Percentiles rank a stretch among this genome's conserved stretches.
Conservation (phyloP, 352 stramenopile species). For the Pythium brassicae region DNA sequence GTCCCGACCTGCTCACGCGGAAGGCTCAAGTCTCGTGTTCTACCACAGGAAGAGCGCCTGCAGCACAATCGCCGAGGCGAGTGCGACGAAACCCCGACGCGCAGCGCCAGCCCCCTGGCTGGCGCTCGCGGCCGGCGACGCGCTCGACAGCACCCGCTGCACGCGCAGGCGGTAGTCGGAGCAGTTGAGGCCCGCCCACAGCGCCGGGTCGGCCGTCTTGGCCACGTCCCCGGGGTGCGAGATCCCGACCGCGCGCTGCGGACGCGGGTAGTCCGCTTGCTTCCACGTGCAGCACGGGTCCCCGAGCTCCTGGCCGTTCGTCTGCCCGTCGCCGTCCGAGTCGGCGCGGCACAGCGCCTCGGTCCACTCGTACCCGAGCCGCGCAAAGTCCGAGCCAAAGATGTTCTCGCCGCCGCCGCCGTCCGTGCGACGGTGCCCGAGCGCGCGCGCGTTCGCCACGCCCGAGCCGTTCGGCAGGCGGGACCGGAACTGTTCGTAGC, state of each 20-base stretch:
- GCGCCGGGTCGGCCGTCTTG: constrained; percentile 12
- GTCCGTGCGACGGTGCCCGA: constrained; percentile 2
- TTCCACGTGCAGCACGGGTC: constrained; percentile 45
- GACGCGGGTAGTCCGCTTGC: constrained; percentile 12
- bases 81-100: background rate
- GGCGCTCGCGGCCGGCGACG: background rate
- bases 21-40: no score
- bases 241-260: constrained; percentile 14
- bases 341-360: constrained; percentile 29
- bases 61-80: no score
- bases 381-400: constrained; percentile 6
- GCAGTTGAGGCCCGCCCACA: constrained; percentile 19
- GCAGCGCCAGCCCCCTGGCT: background rate
- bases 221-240: constrained; percentile 16
- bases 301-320: constrained; percentile 55
- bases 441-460: background rate
- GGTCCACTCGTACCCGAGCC: constrained; percentile 20
- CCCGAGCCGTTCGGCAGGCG: constrained; percentile 4
- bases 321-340: constrained; percentile 36
- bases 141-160: background rate
- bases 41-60: no score
- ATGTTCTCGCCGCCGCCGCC: constrained; percentile 3
- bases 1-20: no score
- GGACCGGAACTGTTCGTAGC: constrained; percentile 9
- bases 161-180: constrained; percentile 10